Evolutionary conservation across 2,329 filamentous ascomycete genomes (phyloP).

Genomic region (Beauveria asiatica): DNA sequence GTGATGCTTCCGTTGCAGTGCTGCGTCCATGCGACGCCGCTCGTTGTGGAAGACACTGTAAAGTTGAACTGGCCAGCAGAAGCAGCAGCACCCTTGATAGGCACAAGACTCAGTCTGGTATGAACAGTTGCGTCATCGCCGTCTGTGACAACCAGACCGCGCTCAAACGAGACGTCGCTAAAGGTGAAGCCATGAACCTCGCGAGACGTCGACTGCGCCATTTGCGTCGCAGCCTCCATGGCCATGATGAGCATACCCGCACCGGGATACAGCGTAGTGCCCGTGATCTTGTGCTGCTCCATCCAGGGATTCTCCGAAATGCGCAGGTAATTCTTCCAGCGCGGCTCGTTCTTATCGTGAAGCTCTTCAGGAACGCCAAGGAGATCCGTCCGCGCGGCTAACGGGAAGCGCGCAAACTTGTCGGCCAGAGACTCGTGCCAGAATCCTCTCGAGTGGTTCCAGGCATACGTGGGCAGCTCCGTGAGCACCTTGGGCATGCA

Average conservation of each 20-base stretch:
- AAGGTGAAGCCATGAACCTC: not conserved
- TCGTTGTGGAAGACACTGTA: not conserved
- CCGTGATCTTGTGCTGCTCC: constrained; percentile 26
- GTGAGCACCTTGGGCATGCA: not conserved
- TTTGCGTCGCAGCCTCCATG: constrained; percentile 20
- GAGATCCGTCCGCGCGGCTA: constrained; percentile 29
- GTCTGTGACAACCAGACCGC: not conserved
- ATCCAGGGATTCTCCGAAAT: constrained; percentile 28
- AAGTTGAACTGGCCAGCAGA: not conserved
- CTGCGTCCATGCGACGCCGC: not conserved
- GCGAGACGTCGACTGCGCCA: not conserved
- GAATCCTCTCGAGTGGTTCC: constrained; percentile 24
- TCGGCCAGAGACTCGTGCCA: constrained; percentile 26
- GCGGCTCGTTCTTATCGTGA: constrained; percentile 17
- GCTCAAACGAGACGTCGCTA: not conserved
- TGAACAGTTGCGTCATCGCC: not conserved
- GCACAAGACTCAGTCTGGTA: not conserved
- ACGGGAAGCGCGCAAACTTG: constrained; percentile 20
- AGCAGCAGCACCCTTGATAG: not conserved
- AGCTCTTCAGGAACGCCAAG: constrained; percentile 23
- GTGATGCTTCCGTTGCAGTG: not conserved
- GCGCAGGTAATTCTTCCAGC: constrained; percentile 20
- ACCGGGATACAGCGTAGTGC: constrained; percentile 28
- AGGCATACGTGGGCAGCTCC: not conserved
- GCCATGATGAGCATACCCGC: constrained; percentile 28